Base-by-base conservation (phyloP, 495 filamentous ascomycete species). In the Chlorociboria aeruginascens region DNA sequence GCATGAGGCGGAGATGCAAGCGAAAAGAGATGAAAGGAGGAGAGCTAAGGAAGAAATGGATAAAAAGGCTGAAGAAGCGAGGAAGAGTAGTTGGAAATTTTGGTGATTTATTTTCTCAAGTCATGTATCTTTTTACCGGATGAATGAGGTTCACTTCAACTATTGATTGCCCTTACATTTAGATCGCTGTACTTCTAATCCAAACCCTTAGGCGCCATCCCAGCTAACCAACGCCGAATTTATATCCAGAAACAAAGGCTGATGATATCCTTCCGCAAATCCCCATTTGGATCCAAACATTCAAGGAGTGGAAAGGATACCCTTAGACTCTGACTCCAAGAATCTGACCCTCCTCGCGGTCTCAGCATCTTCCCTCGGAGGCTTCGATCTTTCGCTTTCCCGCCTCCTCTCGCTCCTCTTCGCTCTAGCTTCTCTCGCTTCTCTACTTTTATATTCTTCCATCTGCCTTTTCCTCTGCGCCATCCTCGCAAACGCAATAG, bases 381-480 rank as follows among this genome's bases (percentile, higher is more conserved):
- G 43, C 20, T 32, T 50, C 16, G 25, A 6, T 13, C 32, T 16
- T 8, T 60, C 60, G 17, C 67, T 74, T 53, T 76, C 49, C 25
- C 51, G 46, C 35, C 84, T 69, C 25, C 79, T 70, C 60, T 86
- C 78, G 49, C 70, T 83, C 56, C 89, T 69, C 56, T 70, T 81
- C 37, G 84, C 78, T 33, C 89, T 72, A 16, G 89, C 89, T 63
- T 97, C 90, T 42, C 79, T 71, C 49, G 85, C 83, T 63, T 95
- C 89, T 3, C 90, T 72, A 46, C 72, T 80, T 58, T 76, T 79
- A 72, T 90, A 97, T 41, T 94, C 86, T 41, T 77, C 74, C 39
- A 97, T 71, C 64, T 97, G 90, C 63, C 83, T 80, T 56, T 78
- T 74, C 50, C 89, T 72, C 61, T 78, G 83, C 61, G 88, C 77